Evolutionary conservation across 768 basidiomycete genomes (phyloP), one percentile per base, ranked within the genome.

Genomic region (Pleurotus eryngii): DNA sequence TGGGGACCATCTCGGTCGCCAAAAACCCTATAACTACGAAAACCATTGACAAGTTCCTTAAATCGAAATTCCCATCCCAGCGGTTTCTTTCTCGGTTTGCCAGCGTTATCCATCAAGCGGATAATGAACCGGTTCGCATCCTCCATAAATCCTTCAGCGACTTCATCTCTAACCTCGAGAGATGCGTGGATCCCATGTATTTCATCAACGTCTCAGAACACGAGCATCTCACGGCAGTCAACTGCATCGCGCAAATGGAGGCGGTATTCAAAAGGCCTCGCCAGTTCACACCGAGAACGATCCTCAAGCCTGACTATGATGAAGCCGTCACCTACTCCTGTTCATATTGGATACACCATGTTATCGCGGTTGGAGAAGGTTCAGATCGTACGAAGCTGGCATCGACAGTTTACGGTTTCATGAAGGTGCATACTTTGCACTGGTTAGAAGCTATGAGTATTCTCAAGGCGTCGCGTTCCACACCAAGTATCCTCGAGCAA

Each of bases 101-200:
- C 15, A 26, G 37, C 3, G 46, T 18, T 1, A 38, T 58, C 4
- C 35, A 53, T n/a, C 50, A 30, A 22, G 22, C 8, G 9, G 18
- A 20, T 18, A 22, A 24, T 5, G 50, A 26, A 7, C 50, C 49
- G 9, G 50, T 60, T 26, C 57, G 57, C 45, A 45, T 60, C 17
- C 46, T 55, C 6, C 59, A 60, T 30, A 49, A 49, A 14, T 60
- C 59, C 3, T 60, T 60, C 27, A 51, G 49, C 37, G 59, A 60
- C 14, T 60, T 38, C 27, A 49, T 60, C 24, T 17, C 59, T 35
- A 43, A 20, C 45, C 48, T 18, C 1, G 24, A 35, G 11, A 57
- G 59, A 26, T 60, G 59, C 45, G 17, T 24, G 30, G 15, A 49
- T 5, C 47, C 50, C 5, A 18, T 14, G 22, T 58, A 49, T 56